Conservation (phyloP, 768 basidiomycete genomes). For the Boletus fagicola region DNA sequence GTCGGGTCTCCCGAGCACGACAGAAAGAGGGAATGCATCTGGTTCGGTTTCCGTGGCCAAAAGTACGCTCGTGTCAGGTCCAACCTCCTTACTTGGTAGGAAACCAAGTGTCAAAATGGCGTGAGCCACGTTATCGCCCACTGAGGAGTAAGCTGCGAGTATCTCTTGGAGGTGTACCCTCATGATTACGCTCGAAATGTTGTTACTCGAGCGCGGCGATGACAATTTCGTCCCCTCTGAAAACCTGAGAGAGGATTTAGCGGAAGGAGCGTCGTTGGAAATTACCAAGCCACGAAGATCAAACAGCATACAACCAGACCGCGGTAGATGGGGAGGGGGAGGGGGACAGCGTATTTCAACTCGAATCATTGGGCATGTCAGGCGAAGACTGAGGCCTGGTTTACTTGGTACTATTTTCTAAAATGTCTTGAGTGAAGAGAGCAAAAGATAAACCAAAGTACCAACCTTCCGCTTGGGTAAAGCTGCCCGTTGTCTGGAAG, state of each 20-base stretch:
- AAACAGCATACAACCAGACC: constrained; percentile 68
- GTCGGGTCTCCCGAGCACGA: constrained; percentile 19
- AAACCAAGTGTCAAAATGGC: constrained; percentile 53
- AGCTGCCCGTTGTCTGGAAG: constrained; percentile 4
- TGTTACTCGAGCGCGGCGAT: not conserved
- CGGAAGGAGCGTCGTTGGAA: constrained; percentile 26
- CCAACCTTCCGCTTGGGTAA: constrained; percentile 20
- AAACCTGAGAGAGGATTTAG: constrained; percentile 31
- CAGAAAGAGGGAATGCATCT: constrained; percentile 20
- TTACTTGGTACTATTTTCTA: constrained; percentile 10
- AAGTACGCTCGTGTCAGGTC: constrained; percentile 20
- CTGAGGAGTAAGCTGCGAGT: constrained; percentile 47
- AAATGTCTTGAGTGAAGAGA: constrained; percentile 6
- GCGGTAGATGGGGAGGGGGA: constrained; percentile 41
- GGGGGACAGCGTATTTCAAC: constrained; percentile 67
- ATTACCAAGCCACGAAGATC: constrained; percentile 57
- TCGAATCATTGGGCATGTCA: constrained; percentile 59
- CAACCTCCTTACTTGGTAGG: constrained; percentile 28
- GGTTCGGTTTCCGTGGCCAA: constrained; percentile 22
- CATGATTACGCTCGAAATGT: constrained; percentile 28
- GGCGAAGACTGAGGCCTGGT: constrained; percentile 24
- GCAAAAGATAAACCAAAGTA: not conserved
- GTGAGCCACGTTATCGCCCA: constrained; percentile 39
- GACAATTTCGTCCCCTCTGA: constrained; percentile 18
- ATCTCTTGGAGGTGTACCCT: constrained; percentile 44